Percentiles rank a stretch among this genome's conserved stretches.
Conservation (phyloP, 495 filamentous ascomycete species). For the Bombardia bombarda region DNA sequence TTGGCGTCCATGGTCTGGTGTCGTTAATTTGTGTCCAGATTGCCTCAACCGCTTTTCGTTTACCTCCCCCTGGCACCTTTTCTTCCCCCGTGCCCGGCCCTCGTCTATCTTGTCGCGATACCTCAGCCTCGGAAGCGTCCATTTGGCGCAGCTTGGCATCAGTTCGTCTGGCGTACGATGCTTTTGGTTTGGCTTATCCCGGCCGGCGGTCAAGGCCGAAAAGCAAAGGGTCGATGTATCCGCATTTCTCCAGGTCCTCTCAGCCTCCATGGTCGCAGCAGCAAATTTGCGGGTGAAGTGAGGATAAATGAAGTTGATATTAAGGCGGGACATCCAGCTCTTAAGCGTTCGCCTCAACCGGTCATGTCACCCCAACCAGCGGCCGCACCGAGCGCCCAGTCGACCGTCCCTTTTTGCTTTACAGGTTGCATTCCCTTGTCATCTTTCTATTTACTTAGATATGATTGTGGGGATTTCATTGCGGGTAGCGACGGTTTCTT, state of each 20-base stretch:
- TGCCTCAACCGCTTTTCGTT: conserved; percentile 6
- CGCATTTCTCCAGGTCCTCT: too few relatives aligned
- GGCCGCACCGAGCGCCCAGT: conserved; percentile 12
- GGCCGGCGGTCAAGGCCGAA: too few relatives aligned
- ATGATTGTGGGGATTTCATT: not conserved
- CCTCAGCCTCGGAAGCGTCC: conserved; percentile 9
- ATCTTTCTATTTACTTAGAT: conserved; percentile 1
- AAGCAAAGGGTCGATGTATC: too few relatives aligned
- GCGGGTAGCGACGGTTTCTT: too few relatives aligned
- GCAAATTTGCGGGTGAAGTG: conserved; percentile 44
- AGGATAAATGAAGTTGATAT: conserved; percentile 43
- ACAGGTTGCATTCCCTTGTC: conserved; percentile 3
- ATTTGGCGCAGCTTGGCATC: too few relatives aligned
- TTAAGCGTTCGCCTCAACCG: conserved; percentile 19
- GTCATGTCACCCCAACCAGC: conserved; percentile 11
- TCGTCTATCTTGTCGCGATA: too few relatives aligned
- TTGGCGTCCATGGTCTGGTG: conserved; percentile 18
- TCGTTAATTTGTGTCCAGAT: conserved; percentile 23
- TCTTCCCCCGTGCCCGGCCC: too few relatives aligned
- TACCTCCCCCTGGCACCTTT: conserved; percentile 3
- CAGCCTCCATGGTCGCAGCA: conserved; percentile 19
- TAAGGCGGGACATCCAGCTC: conserved; percentile 29
- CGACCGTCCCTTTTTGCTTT: conserved; percentile 2
- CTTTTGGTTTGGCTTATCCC: too few relatives aligned
- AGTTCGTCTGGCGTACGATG: too few relatives aligned